Base-by-base conservation (phyloP, 2,329 filamentous ascomycete genomes). In the Diaporthe aspalathi region DNA sequence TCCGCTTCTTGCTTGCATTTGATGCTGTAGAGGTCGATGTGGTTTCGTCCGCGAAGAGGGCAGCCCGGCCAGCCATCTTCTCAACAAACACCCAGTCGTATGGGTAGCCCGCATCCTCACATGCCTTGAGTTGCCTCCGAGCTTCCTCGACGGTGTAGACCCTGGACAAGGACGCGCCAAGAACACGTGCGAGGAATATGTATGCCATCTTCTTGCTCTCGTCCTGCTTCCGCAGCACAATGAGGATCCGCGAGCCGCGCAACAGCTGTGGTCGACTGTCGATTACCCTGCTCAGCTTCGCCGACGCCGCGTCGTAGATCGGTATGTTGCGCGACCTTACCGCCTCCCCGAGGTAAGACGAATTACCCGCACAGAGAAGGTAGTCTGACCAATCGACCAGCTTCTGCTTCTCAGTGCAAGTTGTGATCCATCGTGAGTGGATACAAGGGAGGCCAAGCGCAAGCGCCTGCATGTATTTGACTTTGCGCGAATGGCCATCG, bases 401-500 rank as follows among this genome's bases (percentile, higher is more conserved):
- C 9, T 82, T 78, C 7, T 85, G 84, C 40, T 89, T 88, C 1
- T 85, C 80, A 3, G 95, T 80, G 73, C 93, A 97, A 63, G 92
- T 88, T 32, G 89, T 86, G 60, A 97, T 84, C 95, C 96, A 99
- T 68, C 91, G 91, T 7, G 90, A 88, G 7, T 94, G 92, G 1
- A 99, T 85, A 77, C 95, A 97, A 0, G 96, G 96, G 0, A 99
- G 82, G 0, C 94, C 94, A 0, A 99, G 88, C 0, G 96, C 95
- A 2, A 99, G 88, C 0, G 96, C 96, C 82, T 98, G 95, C 86
- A 98, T 93, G 80, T 96, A 98, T 79, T 98, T 99, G 63, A 91
- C 89, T 74, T 94, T 94, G 57, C 95, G 90, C 8, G 93, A 96
- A 79, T 97, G 93, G 5, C 90, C 89, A 77, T 98, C 94, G 0